These are phyloP conservation scores for Penicillium steckii DNA, from an alignment of 495 filamentous ascomycete species.

Conservation along the genomic window DNA sequence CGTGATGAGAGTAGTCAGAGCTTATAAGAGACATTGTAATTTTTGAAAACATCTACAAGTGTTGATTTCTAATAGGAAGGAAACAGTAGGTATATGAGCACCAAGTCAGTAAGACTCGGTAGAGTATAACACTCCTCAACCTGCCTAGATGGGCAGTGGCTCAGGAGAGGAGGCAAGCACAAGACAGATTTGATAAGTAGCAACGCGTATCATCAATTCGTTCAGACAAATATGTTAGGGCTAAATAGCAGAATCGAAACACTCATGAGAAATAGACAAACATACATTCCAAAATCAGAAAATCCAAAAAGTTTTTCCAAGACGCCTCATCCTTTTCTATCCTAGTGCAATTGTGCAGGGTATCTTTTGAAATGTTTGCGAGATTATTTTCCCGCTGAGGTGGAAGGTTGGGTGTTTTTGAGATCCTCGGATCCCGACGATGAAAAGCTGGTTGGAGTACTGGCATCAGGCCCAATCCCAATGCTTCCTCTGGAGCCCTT, in stretches of 20 bases:
- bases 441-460: constrained; percentile 36
- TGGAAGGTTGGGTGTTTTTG: constrained; percentile 7
- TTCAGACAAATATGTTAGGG: not conserved
- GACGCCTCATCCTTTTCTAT: constrained; percentile 23
- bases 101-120: too few species aligned
- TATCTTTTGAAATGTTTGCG: constrained; percentile 21
- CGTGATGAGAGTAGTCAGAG: too few species aligned
- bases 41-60: too few species aligned
- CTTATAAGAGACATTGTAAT: too few species aligned
- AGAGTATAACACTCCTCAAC: too few species aligned
- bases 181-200: too few species aligned
- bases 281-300: not conserved
- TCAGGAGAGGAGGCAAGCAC: too few species aligned
- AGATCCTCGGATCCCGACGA: constrained; percentile 38
- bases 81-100: too few species aligned
- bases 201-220: not conserved
- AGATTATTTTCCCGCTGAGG: constrained; percentile 19
- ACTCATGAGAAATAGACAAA: not conserved
- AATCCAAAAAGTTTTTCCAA: constrained; percentile 1
- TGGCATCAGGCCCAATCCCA: constrained; percentile 30
- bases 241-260: not conserved
- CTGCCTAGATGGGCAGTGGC: too few species aligned
- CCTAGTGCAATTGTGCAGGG: constrained; percentile 17
- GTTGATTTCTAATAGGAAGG: too few species aligned
- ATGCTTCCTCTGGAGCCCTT: constrained; percentile 32